Base-by-base conservation (phyloP, 2,329 filamentous ascomycete genomes). In the Talaromyces atroroseus region DNA sequence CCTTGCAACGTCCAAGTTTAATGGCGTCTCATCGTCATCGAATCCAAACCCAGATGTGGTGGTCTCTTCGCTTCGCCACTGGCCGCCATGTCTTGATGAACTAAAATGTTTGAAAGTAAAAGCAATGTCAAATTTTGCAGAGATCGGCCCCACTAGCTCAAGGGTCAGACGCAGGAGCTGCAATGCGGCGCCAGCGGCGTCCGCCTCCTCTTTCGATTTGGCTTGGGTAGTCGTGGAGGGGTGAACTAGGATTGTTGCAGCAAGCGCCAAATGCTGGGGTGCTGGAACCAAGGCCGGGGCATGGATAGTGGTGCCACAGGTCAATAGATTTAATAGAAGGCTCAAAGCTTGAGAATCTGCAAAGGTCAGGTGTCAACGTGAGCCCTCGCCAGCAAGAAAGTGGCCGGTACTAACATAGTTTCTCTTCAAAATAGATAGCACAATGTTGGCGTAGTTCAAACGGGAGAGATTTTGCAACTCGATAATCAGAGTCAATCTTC, bases 241-340 rank as follows among this genome's bases (percentile, higher is more conserved):
- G 65, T 96, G 90, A 14, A 94, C 82, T n/a, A 86, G 73, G n/a
- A 96, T 77, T 1, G 90, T 94, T 45, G 81, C 84, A n/a, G 91
- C 80, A 8, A 96, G 77, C 7, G 89, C 86, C 23, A 97, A 77
- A 61, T 92, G 86, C 56, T 83, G 82, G 0, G 87, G 80, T 2
- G 88, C 83, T 1, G 92, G 89, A 18, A 90, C 73, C 57, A 81
- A 82, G 11, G 82, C 81, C 0, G 83, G 76, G 32, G 72, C 74
- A 11, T 66, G 66, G 71, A 65, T 68, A 65, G 65, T 59, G 38
- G 65, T 68, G 2, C 67, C 67, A 7, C 64, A 68, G 36, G 65
- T 63, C 14, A 74, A 58, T 36, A 70, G 67, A 58, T 72, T 71
- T 26, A 80, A 79, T 38, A 92, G 77, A 1, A 92, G 80, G 46